These are phyloP conservation scores for Cryptosporidium felis DNA, from an alignment of 169 alveolate genomes.

Conservation along the genomic window DNA sequence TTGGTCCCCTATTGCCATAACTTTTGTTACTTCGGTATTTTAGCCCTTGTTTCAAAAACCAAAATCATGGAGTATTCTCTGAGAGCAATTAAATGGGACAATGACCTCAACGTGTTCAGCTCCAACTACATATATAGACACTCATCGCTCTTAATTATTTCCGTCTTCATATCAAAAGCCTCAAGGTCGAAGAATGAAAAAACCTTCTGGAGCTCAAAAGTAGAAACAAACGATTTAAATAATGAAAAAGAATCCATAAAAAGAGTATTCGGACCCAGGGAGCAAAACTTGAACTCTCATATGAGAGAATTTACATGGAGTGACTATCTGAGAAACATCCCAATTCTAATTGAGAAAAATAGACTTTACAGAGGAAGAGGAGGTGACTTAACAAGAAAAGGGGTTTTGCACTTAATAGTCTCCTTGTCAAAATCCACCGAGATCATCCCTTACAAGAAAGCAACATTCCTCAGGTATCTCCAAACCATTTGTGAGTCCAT, in stretches of 20 bases:
- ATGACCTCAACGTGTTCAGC: neutral
- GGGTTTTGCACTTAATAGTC: slow-evolving; percentile 43
- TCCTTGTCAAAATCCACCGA: slow-evolving; percentile 50
- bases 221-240: neutral
- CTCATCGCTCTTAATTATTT: slow-evolving; percentile 16
- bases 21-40: neutral
- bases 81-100: neutral
- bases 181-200: neutral
- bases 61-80: neutral
- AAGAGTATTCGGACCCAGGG: neutral
- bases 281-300: neutral
- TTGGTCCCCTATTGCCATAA: slow-evolving; percentile 20
- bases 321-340: slow-evolving; percentile 57
- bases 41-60: neutral
- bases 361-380: slow-evolving; percentile 73
- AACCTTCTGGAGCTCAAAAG: slow-evolving; percentile 2
- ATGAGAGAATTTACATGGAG: slow-evolving; percentile 17
- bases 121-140: slow-evolving; percentile 25
- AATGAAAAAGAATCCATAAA: neutral
- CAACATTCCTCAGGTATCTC: slow-evolving; percentile 73
- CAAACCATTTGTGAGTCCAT: slow-evolving; percentile 70
- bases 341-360: slow-evolving; percentile 60
- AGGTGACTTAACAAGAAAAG: slow-evolving; percentile 73
- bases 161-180: neutral
- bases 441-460: slow-evolving; percentile 49